Base-by-base conservation (phyloP, 331 rosid genomes). In the Quercus phellos region DNA sequence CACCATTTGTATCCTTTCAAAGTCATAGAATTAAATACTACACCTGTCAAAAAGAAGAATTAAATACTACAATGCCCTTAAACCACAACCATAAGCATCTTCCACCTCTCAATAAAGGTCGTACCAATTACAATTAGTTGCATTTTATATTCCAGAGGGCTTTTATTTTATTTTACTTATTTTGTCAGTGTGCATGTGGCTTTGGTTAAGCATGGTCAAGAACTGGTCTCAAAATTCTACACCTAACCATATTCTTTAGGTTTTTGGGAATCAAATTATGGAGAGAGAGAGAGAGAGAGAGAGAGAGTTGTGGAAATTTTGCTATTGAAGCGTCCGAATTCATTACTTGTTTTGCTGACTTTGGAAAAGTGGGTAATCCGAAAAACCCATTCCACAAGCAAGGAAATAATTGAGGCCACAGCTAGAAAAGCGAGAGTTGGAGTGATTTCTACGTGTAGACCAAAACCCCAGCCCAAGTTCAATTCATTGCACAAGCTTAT, bases 391-490 rank as follows among this genome's bases (percentile, higher is more conserved):
- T 71, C 27, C 14, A 35, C 32, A n/a, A 6, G 13, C 22, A 26
- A 19, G 4, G 59, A 73, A 26, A 46, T 12, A 46, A 46, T 30
- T 63, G n/a, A 73, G 53, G 46, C 9, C 22, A 77, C 30, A 59
- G 63, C 42, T 59, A 38, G 32, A 75, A 55, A 73, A 43, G 46
- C 2, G 2, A 54, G 77, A 58, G 43, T 17, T 76, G 38, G 74
- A 84, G 71, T 80, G 71, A 60, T 3, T 80, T 56, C 73, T 73
- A 76, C 79, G 82, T 38, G 35, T 18, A 54, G 43, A 22, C 42
- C 69, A 67, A 21, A 55, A 66, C 27, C 68, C 60, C 35, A 56
- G 38, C 51, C 14, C 46, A 21, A 38, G 21, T 13, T 76, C 66
- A 18, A 75, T 69, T 3, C 58, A 22, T 22, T 4, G 30, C 55